A percentile compares a stretch with the other conserved stretches of the same genome.
These are phyloP conservation scores for Sordaria brevicollis DNA, from an alignment of 495 filamentous ascomycete species.

Conservation along the genomic window DNA sequence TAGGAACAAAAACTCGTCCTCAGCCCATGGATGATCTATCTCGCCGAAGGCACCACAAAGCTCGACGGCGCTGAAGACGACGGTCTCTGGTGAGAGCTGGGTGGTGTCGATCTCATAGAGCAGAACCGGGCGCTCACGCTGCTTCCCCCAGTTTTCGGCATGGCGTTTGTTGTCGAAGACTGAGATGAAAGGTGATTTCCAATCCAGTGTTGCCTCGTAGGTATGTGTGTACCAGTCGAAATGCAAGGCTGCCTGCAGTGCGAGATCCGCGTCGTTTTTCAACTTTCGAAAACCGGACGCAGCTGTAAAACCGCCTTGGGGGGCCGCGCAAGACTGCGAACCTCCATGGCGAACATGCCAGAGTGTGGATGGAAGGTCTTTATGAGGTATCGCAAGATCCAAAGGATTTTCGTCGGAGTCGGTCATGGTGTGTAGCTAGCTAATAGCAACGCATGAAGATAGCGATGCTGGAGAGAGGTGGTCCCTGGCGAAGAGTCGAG, in stretches of 20 bases:
- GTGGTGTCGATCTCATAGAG: background rate
- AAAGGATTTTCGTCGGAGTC: background rate
- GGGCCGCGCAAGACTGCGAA: background rate
- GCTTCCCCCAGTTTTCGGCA: background rate
- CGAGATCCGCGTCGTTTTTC: background rate
- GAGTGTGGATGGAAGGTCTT: background rate
- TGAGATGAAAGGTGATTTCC: background rate
- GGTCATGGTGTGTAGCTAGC: background rate
- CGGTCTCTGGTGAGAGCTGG: background rate
- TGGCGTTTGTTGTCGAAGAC: background rate
- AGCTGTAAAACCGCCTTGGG: background rate
- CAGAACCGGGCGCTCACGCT: background rate
- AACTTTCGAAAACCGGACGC: background rate
- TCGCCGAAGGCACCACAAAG: background rate
- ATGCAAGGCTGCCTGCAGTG: background rate
- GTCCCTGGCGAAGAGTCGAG: background rate
- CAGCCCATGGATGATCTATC: background rate
- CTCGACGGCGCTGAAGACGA: background rate
- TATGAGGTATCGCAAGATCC: background rate
- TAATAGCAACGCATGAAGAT: background rate
- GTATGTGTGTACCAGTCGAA: background rate
- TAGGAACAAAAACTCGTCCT: background rate
- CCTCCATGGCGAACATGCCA: background rate
- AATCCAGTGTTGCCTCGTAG: background rate
- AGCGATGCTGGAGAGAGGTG: background rate